Conservation (phyloP, 768 basidiomycete species). For the Lactifluus piperatus region DNA sequence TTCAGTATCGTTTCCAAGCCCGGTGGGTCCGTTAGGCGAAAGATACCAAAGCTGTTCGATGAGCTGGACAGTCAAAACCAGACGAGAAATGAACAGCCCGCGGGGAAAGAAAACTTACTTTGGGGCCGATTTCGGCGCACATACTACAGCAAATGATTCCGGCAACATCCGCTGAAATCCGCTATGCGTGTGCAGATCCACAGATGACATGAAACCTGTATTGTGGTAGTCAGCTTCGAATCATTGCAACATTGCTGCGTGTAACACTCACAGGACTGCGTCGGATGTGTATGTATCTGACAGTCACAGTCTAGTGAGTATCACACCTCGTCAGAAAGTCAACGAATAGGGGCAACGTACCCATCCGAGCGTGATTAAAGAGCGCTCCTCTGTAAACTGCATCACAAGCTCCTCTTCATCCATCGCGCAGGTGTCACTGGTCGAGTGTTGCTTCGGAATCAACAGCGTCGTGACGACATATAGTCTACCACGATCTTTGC, state of each 20-base stretch:
- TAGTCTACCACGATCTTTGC: slow-evolving; percentile 50
- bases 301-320: slow-evolving; percentile 1
- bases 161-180: slow-evolving; percentile 85
- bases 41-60: slow-evolving; percentile 64
- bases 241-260: not conserved
- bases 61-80: not conserved
- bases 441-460: slow-evolving; percentile 83
- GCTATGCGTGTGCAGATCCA: slow-evolving; percentile 87
- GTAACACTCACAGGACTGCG: slow-evolving; percentile 61
- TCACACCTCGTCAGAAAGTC: not conserved
- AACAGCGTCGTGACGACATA: slow-evolving; percentile 73
- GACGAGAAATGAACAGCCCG: not conserved
- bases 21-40: slow-evolving; percentile 82
- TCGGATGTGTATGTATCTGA: slow-evolving; percentile 89
- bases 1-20: slow-evolving; percentile 63
- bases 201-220: slow-evolving; percentile 88
- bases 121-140: slow-evolving; percentile 71
- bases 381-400: slow-evolving; percentile 74
- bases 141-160: slow-evolving; percentile 90
- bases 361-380: slow-evolving; percentile 86
- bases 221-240: slow-evolving; percentile 2
- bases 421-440: slow-evolving; percentile 90
- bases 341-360: slow-evolving; percentile 40
- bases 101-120: slow-evolving; percentile 44
- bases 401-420: slow-evolving; percentile 82